Base-by-base conservation (phyloP, 1,284 basidiomycete genomes). In the Trichosporon sp. region DNA sequence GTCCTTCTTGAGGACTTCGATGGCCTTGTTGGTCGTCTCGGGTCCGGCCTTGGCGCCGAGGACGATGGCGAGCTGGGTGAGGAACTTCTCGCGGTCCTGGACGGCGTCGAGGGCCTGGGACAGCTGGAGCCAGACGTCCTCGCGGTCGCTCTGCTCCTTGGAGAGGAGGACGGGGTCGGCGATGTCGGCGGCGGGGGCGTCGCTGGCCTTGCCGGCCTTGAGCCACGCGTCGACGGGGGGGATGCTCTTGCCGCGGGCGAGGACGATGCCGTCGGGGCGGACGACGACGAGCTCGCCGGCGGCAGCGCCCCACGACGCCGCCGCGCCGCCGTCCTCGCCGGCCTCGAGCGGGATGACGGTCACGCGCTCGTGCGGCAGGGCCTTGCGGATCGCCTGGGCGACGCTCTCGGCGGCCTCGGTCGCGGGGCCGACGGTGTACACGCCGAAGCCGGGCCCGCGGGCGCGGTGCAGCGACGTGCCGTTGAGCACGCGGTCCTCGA, bases 191-290 rank as follows among this genome's bases (percentile, higher is more conserved):
- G 23, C 21, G 27, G 27, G 15, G 5, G 15, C 51, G 21, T 42
- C 31, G 15, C 34, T 53, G 3, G 62, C 34, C 23, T 62, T 65
- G 56, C 60, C 35, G 11, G 38, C 64, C 25, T 58, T 68, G 66
- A 72, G 27, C 51, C 51, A 56, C 3, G 21, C 18, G 31, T 32
- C 56, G 23, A 53, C 42, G 11, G 70, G 67, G 4, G 31, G 23
- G 18, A 23, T 31, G 15, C 53, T 47, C 21, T 23, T n/a, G 42
- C 71, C 71, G 32, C 71, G 71, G 2, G 65, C 29, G 21, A 72
- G 68, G 11, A 70, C 65, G 56, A 72, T 62, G 58, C 71, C 71
- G 44, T 72, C 71, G 0, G 71, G 71, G 38, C 71, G 71, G 5
- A 72, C 67, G 21, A 72, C 35, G 29, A 72, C 58, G 18, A 72